Evolutionary conservation across 2,329 filamentous ascomycete genomes (phyloP).

Genomic region (Arthrinium puccinioides): DNA sequence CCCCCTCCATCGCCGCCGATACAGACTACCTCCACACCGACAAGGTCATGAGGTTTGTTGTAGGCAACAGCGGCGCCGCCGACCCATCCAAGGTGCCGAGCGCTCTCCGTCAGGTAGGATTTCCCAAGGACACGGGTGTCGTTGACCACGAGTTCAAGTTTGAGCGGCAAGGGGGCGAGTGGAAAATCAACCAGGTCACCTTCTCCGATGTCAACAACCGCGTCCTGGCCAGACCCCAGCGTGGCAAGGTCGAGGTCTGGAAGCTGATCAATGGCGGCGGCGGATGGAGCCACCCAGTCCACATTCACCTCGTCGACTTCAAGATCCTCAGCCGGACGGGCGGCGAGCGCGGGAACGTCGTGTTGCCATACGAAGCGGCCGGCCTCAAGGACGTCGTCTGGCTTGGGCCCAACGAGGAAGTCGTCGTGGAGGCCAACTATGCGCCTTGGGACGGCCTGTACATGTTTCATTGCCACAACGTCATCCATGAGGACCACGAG

Average conservation of each 20-base stretch:
- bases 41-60: conserved; percentile 44
- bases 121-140: conserved; percentile 25
- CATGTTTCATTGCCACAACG: conserved; percentile 42
- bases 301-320: conserved; percentile 54
- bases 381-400: conserved; percentile 53
- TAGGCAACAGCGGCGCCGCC: conserved; percentile 26
- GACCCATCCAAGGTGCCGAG: conserved; percentile 28
- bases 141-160: conserved; percentile 40
- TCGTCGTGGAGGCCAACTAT: conserved; percentile 37
- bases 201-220: conserved; percentile 38
- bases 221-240: conserved; percentile 37
- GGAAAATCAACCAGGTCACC: conserved; percentile 42
- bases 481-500: conserved; percentile 36
- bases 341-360: conserved; percentile 27
- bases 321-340: conserved; percentile 41
- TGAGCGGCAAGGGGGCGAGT: conserved; percentile 33
- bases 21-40: conserved; percentile 44
- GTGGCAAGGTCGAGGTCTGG: conserved; percentile 41
- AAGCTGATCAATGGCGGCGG: conserved; percentile 41
- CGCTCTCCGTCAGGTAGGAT: conserved; percentile 28
- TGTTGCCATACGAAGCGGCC: conserved; percentile 44
- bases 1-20: conserved; percentile 32
- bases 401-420: conserved; percentile 41
- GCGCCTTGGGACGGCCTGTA: conserved; percentile 34
- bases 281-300: conserved; percentile 45